phyloP scores from a whole-genome alignment of 2,329 filamentous ascomycete species.

The Colletotrichum phormii region DNA sequence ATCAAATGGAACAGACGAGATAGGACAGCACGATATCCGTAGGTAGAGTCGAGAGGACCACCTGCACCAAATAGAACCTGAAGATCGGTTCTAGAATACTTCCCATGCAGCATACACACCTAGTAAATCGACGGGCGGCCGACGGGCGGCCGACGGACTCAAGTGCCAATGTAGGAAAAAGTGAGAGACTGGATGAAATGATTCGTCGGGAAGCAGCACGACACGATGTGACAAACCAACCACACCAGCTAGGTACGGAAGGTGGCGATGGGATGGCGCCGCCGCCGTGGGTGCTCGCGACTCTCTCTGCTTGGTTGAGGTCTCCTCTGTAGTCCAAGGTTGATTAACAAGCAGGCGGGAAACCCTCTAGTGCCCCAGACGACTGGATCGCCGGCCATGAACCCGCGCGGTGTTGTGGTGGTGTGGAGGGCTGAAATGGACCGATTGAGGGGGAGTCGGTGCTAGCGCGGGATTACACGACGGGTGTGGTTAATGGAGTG shows the following conservation, averaged over 20 bases:
- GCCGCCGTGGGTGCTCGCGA: neutral
- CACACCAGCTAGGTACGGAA: conserved; percentile 1
- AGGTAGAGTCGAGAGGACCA: neutral
- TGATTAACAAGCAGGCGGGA: conserved; percentile 2
- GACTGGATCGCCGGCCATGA: conserved; percentile 3
- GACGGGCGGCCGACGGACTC: conserved; percentile 7
- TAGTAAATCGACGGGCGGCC: neutral
- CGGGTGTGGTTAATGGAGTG: neutral
- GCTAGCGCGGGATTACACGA: conserved; percentile 11
- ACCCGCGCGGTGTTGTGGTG: neutral
- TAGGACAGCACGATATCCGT: too few species aligned
- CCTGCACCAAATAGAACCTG: neutral
- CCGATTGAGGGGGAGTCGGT: conserved; percentile 4
- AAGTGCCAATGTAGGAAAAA: neutral
- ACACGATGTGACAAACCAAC: neutral
- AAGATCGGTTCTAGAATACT: conserved; percentile 32
- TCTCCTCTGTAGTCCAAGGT: neutral
- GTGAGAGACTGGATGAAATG: conserved; percentile 10
- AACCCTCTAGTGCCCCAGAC: neutral
- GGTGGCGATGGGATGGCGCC: conserved; percentile 17
- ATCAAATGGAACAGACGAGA: neutral
- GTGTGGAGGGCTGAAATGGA: conserved; percentile 18
- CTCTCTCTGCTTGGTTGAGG: neutral
- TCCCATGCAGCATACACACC: conserved; percentile 12
- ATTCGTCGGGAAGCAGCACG: conserved; percentile 20